phyloP scores from a whole-genome alignment of 371 early-diverging fungal species.

The Nematocida major region DNA sequence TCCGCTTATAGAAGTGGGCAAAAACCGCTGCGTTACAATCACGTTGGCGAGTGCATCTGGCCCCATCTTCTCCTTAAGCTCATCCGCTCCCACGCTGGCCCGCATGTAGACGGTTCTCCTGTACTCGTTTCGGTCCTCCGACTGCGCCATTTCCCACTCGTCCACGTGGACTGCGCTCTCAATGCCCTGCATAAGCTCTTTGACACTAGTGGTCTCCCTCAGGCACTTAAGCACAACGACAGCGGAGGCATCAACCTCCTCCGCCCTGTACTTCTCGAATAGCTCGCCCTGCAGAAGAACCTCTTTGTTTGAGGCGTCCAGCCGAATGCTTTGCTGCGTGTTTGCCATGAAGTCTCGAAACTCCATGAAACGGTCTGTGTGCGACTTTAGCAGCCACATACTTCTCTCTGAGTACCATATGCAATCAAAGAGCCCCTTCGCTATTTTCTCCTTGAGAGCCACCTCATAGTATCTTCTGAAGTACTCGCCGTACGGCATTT shows the following conservation, averaged over 20 bases:
- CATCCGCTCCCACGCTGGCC: neutral
- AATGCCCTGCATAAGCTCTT: neutral
- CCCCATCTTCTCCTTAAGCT: neutral
- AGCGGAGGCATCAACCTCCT: neutral
- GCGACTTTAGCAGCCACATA: neutral
- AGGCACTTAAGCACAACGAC: slow-evolving; percentile 14
- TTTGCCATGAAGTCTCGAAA: slow-evolving; percentile 46
- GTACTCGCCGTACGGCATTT: slow-evolving; percentile 18
- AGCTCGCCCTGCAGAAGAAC: slow-evolving; percentile 19
- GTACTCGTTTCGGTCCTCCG: neutral
- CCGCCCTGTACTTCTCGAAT: slow-evolving; percentile 13
- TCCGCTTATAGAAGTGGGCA: neutral
- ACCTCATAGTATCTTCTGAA: slow-evolving; percentile 24
- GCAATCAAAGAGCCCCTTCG: neutral
- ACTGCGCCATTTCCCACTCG: slow-evolving; percentile 15
- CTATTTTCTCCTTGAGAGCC: slow-evolving; percentile 6
- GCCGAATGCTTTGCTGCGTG: neutral
- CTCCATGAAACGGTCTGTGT: slow-evolving; percentile 35
- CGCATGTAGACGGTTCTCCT: slow-evolving; percentile 14
- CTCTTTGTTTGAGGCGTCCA: neutral
- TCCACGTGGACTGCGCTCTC: neutral
- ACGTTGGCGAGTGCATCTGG: neutral
- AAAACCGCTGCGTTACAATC: neutral
- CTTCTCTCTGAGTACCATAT: slow-evolving; percentile 25
- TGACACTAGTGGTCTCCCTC: neutral